Evolutionary conservation across 169 alveolate species (phyloP), one percentile per base, ranked within the genome.

Genomic region (Plasmodium malariae): DNA sequence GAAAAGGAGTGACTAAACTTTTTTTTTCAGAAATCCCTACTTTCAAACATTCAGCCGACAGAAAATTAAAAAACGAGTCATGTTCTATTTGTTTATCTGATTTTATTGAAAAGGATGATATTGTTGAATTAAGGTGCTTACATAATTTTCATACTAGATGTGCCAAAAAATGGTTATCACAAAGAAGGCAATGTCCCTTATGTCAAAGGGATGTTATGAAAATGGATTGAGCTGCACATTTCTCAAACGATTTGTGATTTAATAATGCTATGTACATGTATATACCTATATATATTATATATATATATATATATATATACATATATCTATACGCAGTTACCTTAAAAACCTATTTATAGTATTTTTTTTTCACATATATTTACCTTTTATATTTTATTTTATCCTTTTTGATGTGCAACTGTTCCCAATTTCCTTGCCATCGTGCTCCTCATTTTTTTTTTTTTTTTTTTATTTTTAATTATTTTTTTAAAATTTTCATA

Each of bases 51-150:
- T 67, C 88, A 19, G 76, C 91, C 30, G 87, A 72, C 9, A 37
- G 45, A 24, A 63, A 88, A 51, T 51, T 57, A 62, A 92, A 71
- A 40, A 69, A 92, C 14, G 83, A 88, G 69, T 67, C 91, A 17
- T 94, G 96, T 54, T 93, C 95, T 21, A 94, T 94, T 26, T 94
- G 96, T 65, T 51, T 94, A 68, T 93, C 92, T 9, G 94, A 92
- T 12, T 92, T 94, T 74, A 67, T 59, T 21, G 93, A 43, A n/a
- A 92, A 88, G 68, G 95, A 88, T 55, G 73, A 63, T 1, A 45
- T 94, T 74, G 71, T 93, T 30, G 83, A 91, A 60, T 71, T 94
- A 17, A 67, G 59, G 12, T 94, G 96, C 32, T 48, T 54, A 71
- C 96, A 94, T 88, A 92, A 94, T 19, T 94, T 80, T 57, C 96